Conservation (phyloP, 768 basidiomycete genomes). For the Suillus clintonianus region DNA sequence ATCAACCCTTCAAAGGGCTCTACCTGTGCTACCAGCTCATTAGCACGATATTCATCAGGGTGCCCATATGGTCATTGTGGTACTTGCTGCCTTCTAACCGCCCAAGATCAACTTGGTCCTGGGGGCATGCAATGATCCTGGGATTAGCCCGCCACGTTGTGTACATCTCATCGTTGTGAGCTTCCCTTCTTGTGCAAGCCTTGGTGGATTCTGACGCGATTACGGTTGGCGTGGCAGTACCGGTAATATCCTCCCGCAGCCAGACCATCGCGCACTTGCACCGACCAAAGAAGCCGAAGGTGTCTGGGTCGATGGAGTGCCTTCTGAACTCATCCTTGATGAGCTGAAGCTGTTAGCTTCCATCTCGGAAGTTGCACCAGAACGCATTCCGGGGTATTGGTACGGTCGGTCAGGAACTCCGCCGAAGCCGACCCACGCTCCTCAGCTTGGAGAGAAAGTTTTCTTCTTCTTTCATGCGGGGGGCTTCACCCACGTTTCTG, state of each 20-base stretch:
- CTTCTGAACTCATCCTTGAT: slow-evolving; percentile 29
- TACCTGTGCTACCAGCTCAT: slow-evolving; percentile 48
- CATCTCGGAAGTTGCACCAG: slow-evolving; percentile 39
- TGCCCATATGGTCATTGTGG: slow-evolving; percentile 50
- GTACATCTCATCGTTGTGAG: slow-evolving; percentile 21
- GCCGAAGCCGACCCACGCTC: slow-evolving; percentile 34
- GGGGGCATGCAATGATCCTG: slow-evolving; percentile 40
- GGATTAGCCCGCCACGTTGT: slow-evolving; percentile 36
- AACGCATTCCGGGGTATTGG: slow-evolving; percentile 61
- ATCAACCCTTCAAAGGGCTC: slow-evolving; percentile 51
- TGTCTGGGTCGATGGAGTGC: slow-evolving; percentile 36
- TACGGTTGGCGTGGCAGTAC: slow-evolving; percentile 7
- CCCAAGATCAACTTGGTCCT: slow-evolving; percentile 47
- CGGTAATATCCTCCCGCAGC: slow-evolving; percentile 21
- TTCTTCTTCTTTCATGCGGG: slow-evolving; percentile 69
- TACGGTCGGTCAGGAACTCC: slow-evolving; percentile 42
- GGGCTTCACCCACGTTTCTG: slow-evolving; percentile 53
- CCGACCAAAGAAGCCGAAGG: slow-evolving; percentile 14
- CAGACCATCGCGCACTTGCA: slow-evolving; percentile 8
- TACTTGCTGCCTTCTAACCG: slow-evolving; percentile 37
- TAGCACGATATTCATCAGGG: slow-evolving; percentile 40
- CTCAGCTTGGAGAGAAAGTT: slow-evolving; percentile 51
- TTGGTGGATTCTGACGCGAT: not conserved
- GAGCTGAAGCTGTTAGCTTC: slow-evolving; percentile 27
- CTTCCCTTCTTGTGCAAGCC: not conserved